A percentile compares a stretch with the other conserved stretches of the same genome.
Conservation (phyloP, 441 rosid species). For the Erodium moschatum region DNA sequence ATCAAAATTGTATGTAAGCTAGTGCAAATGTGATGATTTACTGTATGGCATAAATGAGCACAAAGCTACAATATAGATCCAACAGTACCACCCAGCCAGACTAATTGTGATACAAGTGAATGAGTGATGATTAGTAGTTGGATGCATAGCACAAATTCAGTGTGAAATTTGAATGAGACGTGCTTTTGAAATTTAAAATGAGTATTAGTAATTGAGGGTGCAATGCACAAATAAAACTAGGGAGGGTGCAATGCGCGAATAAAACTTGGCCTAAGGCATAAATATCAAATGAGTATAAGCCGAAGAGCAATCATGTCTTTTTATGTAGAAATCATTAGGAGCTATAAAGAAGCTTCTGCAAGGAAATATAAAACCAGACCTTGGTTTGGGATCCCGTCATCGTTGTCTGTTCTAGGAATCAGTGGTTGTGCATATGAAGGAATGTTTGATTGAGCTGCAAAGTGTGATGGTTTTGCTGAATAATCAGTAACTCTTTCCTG, state of each 20-base stretch:
- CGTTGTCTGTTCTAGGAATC: background rate
- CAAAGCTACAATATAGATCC: too few species aligned
- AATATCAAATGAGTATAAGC: background rate
- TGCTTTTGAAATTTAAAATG: background rate
- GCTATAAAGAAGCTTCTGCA: background rate
- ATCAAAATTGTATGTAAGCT: background rate
- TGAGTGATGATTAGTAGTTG: too few species aligned
- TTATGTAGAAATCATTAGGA: background rate
- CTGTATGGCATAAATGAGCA: background rate
- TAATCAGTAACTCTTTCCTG: constrained; percentile 10
- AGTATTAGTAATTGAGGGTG: background rate
- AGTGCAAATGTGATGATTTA: background rate
- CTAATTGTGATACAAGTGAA: too few species aligned
- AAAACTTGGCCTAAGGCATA: background rate
- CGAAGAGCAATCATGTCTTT: background rate
- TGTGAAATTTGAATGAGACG: background rate
- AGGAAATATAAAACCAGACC: constrained; percentile 8
- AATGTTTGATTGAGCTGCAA: background rate
- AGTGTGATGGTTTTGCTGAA: constrained; percentile 8
- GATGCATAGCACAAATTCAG: too few species aligned
- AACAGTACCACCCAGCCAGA: too few species aligned
- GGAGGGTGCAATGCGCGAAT: background rate
- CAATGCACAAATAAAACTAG: background rate
- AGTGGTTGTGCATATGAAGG: constrained; percentile 1
- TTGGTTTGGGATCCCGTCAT: constrained; percentile 6